A percentile compares a stretch with the other conserved stretches of the same genome.
Evolutionary conservation across 805 yeast genomes (phyloP).

Genomic region (Candida boidinii): DNA sequence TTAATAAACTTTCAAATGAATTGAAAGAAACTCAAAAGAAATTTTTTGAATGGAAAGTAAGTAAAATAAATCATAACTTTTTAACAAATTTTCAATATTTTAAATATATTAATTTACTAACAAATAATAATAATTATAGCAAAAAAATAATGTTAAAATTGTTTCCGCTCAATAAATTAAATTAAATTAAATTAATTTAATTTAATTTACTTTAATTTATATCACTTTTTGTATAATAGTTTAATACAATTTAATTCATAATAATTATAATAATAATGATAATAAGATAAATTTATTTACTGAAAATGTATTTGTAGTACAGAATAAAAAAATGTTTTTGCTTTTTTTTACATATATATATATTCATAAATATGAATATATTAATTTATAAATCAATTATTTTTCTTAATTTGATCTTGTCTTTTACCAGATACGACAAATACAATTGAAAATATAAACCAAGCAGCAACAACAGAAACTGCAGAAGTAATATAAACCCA

Average conservation of each 20-base stretch:
- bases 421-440: constrained; percentile 37
- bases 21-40: constrained; percentile 29
- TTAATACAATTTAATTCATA: too few species aligned
- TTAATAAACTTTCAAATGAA: constrained; percentile 30
- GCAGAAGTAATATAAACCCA: constrained; percentile 84
- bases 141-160: constrained; percentile 38
- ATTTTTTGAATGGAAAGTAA: constrained; percentile 44
- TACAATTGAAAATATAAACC: constrained; percentile 69
- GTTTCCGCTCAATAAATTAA: constrained; percentile 21
- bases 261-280: too few species aligned
- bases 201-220: not conserved
- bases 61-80: too few species aligned
- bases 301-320: too few species aligned
- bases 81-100: too few species aligned
- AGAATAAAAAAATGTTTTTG: not conserved
- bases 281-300: constrained; percentile 1
- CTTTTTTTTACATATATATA: constrained; percentile 1
- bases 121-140: too few species aligned
- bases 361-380: not conserved
- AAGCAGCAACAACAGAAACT: constrained; percentile 57
- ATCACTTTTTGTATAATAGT: not conserved
- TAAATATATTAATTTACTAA: too few species aligned
- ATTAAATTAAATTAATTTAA: not conserved
- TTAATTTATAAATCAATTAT: constrained; percentile 8
- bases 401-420: constrained; percentile 13